Conservation (phyloP, 768 basidiomycete species). For the Tricholoma sp. region DNA sequence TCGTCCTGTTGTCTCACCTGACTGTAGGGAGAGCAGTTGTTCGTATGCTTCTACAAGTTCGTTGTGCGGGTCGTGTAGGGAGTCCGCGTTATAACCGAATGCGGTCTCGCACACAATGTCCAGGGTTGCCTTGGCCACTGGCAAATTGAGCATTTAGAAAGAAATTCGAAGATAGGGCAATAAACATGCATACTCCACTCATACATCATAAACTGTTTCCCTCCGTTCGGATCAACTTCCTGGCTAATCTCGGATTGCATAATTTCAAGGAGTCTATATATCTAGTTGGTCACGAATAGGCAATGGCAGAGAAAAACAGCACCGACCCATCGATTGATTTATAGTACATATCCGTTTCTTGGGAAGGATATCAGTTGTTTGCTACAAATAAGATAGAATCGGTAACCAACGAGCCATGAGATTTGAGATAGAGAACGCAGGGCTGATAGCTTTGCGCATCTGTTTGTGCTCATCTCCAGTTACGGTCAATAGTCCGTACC, state of each 20-base stretch:
- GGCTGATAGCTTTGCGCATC: conserved; percentile 48
- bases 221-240: conserved; percentile 16
- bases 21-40: conserved; percentile 34
- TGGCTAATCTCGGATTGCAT: conserved; percentile 26
- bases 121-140: conserved; percentile 48
- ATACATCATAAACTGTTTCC: conserved; percentile 32
- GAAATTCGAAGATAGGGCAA: neutral
- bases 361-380: neutral
- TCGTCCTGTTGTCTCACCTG: conserved; percentile 14
- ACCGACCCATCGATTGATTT: conserved; percentile 38
- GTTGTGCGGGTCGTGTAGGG: conserved; percentile 40
- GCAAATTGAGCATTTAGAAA: neutral
- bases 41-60: conserved; percentile 46
- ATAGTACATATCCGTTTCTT: conserved; percentile 45
- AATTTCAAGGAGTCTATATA: conserved; percentile 31
- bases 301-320: no score
- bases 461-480: conserved; percentile 45
- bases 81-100: conserved; percentile 42
- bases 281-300: no score
- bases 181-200: conserved; percentile 41
- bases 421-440: conserved; percentile 44
- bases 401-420: conserved; percentile 29
- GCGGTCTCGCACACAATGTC: conserved; percentile 50
- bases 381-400: neutral
- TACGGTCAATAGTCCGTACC: conserved; percentile 42